phyloP scores from a whole-genome alignment of 352 stramenopile species.

The Phytopythium oedochilum region DNA sequence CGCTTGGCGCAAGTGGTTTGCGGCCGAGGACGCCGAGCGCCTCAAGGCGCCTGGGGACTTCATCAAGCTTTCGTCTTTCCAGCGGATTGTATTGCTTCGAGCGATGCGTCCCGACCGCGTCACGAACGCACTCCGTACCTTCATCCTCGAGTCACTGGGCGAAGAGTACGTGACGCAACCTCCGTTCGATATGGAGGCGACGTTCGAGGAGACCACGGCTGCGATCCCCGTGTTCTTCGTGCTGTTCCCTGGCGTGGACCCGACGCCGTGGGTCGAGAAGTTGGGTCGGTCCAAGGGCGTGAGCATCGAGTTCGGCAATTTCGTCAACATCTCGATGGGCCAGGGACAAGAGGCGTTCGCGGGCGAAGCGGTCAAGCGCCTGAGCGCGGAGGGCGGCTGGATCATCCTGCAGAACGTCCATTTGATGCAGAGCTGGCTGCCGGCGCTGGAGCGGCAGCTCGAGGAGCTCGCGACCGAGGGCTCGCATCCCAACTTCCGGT shows the following conservation, averaged over 20 bases:
- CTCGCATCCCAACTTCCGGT: conserved; percentile 93
- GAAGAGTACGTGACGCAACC: conserved; percentile 91
- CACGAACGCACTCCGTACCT: conserved; percentile 90
- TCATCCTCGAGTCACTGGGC: conserved; percentile 86
- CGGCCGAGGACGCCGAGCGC: conserved; percentile 92
- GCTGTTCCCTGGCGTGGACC: conserved; percentile 93
- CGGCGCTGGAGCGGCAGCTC: conserved; percentile 90
- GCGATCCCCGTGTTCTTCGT: conserved; percentile 96
- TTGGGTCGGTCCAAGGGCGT: conserved; percentile 87
- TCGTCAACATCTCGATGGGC: conserved; percentile 95
- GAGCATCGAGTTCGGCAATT: conserved; percentile 91
- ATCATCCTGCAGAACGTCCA: conserved; percentile 96
- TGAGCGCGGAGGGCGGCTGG: conserved; percentile 91
- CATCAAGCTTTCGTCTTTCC: conserved; percentile 72
- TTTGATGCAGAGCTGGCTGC: conserved; percentile 96
- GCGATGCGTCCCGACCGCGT: conserved; percentile 93
- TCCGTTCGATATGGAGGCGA: conserved; percentile 90
- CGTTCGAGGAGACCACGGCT: conserved; percentile 89
- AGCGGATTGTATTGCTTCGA: conserved; percentile 87
- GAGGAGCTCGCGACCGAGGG: conserved; percentile 87
- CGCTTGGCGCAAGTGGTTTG: conserved; percentile 96
- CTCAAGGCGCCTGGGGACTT: conserved; percentile 94
- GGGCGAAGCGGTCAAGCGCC: conserved; percentile 87
- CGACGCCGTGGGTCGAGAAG: conserved; percentile 93
- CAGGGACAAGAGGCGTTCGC: conserved; percentile 92